Evolutionary conservation across 192 early-diverging fungal species (phyloP).

Genomic region (Coemansia pectinata): DNA sequence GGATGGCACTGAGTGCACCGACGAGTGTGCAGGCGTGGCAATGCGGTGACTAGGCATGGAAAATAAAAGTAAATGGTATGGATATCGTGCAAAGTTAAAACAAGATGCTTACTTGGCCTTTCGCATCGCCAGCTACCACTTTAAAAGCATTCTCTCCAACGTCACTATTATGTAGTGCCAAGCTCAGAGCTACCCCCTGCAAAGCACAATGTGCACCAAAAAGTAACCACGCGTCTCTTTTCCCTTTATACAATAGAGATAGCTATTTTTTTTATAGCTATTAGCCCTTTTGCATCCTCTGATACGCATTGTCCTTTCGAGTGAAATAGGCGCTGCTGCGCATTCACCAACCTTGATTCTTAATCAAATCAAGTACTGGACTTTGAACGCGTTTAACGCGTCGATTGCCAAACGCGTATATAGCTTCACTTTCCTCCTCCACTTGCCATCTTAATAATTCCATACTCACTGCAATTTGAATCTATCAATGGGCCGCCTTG

Average conservation of each 20-base stretch:
- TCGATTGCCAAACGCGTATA: not conserved
- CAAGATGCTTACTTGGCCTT: not conserved
- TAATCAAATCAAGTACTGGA: not conserved
- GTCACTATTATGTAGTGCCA: not conserved
- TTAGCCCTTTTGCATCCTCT: too few species aligned
- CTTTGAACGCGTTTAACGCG: not conserved
- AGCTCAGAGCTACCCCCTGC: not conserved
- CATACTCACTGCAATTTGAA: not conserved
- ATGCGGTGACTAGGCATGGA: slow-evolving; percentile 1
- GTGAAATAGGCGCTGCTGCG: not conserved
- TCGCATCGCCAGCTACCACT: not conserved
- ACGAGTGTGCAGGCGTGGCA: not conserved
- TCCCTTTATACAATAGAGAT: not conserved
- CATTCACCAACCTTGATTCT: not conserved
- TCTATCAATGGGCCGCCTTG: slow-evolving; percentile 70
- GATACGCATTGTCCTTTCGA: not conserved
- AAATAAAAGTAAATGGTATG: not conserved
- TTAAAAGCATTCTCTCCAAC: not conserved
- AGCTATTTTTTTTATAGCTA: too few species aligned
- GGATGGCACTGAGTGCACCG: not conserved
- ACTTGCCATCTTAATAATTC: not conserved
- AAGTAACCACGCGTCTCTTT: not conserved
- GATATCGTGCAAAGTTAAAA: not conserved
- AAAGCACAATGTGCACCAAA: not conserved
- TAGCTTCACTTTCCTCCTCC: not conserved